These are phyloP conservation scores for Didymella keratinophila DNA, from an alignment of 2,329 filamentous ascomycete species.

Conservation along the genomic window DNA sequence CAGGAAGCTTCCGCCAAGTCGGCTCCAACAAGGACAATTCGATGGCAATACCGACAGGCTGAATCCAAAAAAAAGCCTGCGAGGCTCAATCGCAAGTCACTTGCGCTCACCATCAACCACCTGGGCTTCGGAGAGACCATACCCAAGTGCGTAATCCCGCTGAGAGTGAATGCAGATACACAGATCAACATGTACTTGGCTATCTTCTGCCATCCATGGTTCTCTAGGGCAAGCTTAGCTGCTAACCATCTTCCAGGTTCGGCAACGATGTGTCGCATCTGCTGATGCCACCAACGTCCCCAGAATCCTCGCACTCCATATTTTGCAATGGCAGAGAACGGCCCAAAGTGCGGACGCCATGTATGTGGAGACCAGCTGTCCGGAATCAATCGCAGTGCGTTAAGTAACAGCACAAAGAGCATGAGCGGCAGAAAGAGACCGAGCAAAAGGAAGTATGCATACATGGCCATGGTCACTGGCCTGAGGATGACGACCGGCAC, in stretches of 20 bases:
- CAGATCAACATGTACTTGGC: constrained; percentile 17
- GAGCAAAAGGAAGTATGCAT: constrained; percentile 17
- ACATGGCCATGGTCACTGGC: constrained; percentile 13
- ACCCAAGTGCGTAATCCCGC: constrained; percentile 18
- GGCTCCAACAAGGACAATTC: constrained; percentile 16
- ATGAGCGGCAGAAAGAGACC: constrained; percentile 17
- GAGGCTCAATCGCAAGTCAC: constrained; percentile 7
- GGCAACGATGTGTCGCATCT: constrained; percentile 23
- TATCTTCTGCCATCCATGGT: constrained; percentile 3
- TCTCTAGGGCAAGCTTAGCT: not conserved
- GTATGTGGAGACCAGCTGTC: constrained; percentile 19
- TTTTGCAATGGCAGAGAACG: constrained; percentile 9
- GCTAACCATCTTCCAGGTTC: constrained; percentile 17
- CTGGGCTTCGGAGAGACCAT: constrained; percentile 19
- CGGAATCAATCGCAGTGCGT: constrained; percentile 3
- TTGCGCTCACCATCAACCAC: not conserved
- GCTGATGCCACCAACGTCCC: constrained; percentile 25
- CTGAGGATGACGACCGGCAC: constrained; percentile 12
- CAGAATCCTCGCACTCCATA: constrained; percentile 18
- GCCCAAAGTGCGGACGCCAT: constrained; percentile 16
- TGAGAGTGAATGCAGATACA: constrained; percentile 16
- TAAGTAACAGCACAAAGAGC: constrained; percentile 9
- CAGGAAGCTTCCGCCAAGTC: not conserved
- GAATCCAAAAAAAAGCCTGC: constrained; percentile 22
- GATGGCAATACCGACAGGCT: constrained; percentile 15